phyloP scores from a whole-genome alignment of 169 alveolate species.

The Plasmodium chabaudi region DNA sequence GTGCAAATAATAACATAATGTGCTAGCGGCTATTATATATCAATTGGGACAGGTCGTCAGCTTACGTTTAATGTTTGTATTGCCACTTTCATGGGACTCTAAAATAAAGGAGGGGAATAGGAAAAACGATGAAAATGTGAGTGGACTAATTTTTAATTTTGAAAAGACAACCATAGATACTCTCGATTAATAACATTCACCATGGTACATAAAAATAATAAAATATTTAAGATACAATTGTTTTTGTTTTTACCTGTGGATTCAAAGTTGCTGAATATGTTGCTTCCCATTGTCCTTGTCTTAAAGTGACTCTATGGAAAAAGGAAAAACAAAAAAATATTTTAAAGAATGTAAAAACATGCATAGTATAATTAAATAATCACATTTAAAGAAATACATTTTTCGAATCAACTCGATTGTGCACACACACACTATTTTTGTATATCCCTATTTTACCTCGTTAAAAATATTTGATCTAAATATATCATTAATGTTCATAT shows the following conservation, averaged over 20 bases:
- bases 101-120: neutral
- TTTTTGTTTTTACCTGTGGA: conserved; percentile 14
- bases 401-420: too few species aligned
- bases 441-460: conserved; percentile 13
- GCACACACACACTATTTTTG: too few species aligned
- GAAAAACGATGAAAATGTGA: neutral
- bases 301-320: conserved; percentile 10
- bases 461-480: conserved; percentile 51
- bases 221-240: conserved; percentile 2
- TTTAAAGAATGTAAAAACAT: neutral
- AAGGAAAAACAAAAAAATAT: conserved; percentile 6
- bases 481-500: conserved; percentile 53
- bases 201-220: neutral
- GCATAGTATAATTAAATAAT: too few species aligned
- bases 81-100: conserved; percentile 6
- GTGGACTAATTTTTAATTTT: too few species aligned
- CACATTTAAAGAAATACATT: too few species aligned
- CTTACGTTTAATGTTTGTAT: conserved; percentile 21
- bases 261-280: conserved; percentile 25
- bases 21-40: too few species aligned
- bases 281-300: conserved; percentile 23
- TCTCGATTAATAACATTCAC: too few species aligned
- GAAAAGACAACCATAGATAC: too few species aligned
- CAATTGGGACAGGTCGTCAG: too few species aligned
- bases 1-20: neutral